Percentiles rank a stretch among this genome's conserved stretches.
phyloP scores from a whole-genome alignment of 2,329 filamentous ascomycete genomes.

The Fusarium sp. region DNA sequence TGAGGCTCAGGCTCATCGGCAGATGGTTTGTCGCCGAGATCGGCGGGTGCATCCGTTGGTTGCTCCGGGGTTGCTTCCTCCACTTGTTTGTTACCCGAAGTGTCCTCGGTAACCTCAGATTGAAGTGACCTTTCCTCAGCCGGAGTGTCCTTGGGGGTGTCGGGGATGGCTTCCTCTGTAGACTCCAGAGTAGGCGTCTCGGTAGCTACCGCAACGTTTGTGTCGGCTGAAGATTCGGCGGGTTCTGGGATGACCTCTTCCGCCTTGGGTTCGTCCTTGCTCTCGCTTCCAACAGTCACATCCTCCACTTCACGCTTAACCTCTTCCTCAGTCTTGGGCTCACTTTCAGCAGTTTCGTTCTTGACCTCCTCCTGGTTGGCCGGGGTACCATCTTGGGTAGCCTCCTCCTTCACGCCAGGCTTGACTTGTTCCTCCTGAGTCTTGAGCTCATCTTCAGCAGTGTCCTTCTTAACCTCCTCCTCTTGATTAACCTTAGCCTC shows the following conservation, averaged over 20 bases:
- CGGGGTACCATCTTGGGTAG: background rate
- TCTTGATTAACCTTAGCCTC: background rate
- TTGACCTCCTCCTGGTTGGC: background rate
- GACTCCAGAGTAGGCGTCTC: background rate
- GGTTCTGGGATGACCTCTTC: background rate
- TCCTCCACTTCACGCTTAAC: background rate
- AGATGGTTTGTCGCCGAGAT: background rate
- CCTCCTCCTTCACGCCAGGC: background rate
- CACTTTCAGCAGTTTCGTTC: background rate
- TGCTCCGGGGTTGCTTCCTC: constrained; percentile 5
- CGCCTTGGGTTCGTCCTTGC: background rate
- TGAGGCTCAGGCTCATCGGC: constrained; percentile 36
- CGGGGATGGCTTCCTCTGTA: background rate
- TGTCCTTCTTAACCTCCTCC: background rate
- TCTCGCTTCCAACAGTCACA: background rate
- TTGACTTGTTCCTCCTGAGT: background rate
- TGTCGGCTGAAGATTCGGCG: background rate
- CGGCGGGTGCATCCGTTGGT: background rate
- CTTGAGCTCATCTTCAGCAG: background rate
- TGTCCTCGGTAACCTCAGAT: background rate
- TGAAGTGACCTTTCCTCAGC: constrained; percentile 18
- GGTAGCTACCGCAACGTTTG: background rate
- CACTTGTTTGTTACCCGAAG: background rate
- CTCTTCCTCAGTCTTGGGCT: background rate
- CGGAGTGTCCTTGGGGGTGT: constrained; percentile 22